These are phyloP conservation scores for Phytophthora sansomeana DNA, from an alignment of 352 stramenopile genomes.

Conservation along the genomic window DNA sequence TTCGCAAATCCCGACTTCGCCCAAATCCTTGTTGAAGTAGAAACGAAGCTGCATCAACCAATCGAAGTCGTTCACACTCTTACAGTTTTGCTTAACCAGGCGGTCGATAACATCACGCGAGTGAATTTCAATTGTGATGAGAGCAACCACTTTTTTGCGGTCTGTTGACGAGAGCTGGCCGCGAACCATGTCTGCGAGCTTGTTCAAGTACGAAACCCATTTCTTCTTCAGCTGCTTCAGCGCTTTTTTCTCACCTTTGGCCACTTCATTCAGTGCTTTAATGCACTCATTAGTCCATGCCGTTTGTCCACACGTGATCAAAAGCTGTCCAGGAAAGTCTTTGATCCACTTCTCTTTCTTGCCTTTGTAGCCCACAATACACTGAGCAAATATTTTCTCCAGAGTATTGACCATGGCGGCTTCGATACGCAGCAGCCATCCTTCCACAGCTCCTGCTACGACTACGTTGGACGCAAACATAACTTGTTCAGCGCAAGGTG, in stretches of 20 bases:
- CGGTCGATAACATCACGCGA: constrained; percentile 96
- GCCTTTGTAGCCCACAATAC: constrained; percentile 87
- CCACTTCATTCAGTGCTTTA: constrained; percentile 92
- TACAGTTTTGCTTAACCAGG: constrained; percentile 94
- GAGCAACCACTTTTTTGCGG: constrained; percentile 96
- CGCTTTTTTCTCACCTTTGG: constrained; percentile 92
- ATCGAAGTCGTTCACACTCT: constrained; percentile 93
- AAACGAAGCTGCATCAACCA: constrained; percentile 91
- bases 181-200: constrained; percentile 94
- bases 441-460: constrained; percentile 91
- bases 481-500: constrained; percentile 89
- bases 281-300: constrained; percentile 94
- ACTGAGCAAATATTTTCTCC: constrained; percentile 88
- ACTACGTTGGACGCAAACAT: constrained; percentile 88
- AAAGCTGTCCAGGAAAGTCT: constrained; percentile 91
- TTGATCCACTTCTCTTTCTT: constrained; percentile 98
- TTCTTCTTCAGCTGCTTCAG: constrained; percentile 95
- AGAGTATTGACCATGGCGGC: constrained; percentile 86
- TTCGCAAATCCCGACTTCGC: constrained; percentile 84
- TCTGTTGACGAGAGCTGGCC: constrained; percentile 90
- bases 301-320: constrained; percentile 94
- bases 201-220: constrained; percentile 94
- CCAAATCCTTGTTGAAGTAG: constrained; percentile 88
- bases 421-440: constrained; percentile 89
- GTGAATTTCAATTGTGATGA: constrained; percentile 98